Evolutionary conservation across 2,329 filamentous ascomycete species (phyloP).

Genomic region (Verticillium nubilum): DNA sequence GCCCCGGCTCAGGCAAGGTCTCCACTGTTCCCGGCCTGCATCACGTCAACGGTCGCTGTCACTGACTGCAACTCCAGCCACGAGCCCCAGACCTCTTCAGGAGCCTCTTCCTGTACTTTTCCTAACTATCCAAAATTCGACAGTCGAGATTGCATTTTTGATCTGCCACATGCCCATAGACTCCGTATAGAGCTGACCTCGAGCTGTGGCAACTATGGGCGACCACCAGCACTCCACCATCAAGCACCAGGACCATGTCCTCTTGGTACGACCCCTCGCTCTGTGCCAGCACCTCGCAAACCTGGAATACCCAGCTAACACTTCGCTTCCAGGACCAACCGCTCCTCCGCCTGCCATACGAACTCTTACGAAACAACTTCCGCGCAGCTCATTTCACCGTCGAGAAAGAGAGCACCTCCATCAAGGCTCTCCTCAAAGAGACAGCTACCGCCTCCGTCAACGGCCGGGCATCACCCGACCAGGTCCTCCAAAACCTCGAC

Average conservation of each 20-base stretch:
- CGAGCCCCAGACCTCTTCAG: neutral
- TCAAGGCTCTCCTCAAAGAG: conserved; percentile 57
- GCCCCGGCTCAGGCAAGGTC: neutral
- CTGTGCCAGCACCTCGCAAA: conserved; percentile 1
- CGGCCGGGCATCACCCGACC: conserved; percentile 55
- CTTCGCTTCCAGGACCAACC: conserved; percentile 69
- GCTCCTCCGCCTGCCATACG: conserved; percentile 85
- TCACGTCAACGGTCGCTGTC: neutral
- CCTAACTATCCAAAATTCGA: neutral
- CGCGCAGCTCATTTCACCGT: conserved; percentile 74
- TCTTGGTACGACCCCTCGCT: conserved; percentile 50
- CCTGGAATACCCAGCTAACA: neutral
- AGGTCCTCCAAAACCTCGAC: conserved; percentile 77
- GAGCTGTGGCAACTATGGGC: conserved; percentile 39
- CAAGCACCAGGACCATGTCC: conserved; percentile 68
- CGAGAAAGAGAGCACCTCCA: conserved; percentile 61
- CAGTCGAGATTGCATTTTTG: neutral
- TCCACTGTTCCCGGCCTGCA: neutral
- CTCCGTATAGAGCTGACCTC: neutral
- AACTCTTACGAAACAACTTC: conserved; percentile 91
- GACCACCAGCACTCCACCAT: conserved; percentile 61
- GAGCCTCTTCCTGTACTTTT: neutral
- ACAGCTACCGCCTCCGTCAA: conserved; percentile 63
- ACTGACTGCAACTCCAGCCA: neutral
- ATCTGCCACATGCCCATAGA: neutral